Conservation (phyloP, 164 flowering plant species). For the Vitis labrusca region DNA sequence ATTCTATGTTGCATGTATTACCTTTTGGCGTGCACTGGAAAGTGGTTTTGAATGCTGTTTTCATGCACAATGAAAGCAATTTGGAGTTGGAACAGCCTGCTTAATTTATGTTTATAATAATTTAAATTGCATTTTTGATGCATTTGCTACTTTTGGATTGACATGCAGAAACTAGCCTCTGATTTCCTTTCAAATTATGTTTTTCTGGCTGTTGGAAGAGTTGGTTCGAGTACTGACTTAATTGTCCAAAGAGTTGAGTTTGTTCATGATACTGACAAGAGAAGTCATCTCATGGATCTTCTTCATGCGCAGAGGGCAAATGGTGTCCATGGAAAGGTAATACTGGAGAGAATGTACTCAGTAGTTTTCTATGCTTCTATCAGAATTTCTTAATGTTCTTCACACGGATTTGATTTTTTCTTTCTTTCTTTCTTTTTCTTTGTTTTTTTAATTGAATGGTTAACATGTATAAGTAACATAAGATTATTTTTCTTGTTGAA, state of each 20-base stretch:
- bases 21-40: not conserved
- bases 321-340: conserved; percentile 55
- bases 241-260: conserved; percentile 60
- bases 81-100: not conserved
- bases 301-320: conserved; percentile 54
- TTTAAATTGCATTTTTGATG: not conserved
- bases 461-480: no score
- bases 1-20: not conserved
- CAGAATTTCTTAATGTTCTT: no score
- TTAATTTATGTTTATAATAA: not conserved
- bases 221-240: conserved; percentile 68
- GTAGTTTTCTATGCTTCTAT: no score
- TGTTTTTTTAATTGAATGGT: no score
- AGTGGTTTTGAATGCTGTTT: not conserved
- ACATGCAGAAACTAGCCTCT: conserved; percentile 56
- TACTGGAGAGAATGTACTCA: not conserved
- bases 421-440: not conserved
- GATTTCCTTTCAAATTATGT: conserved; percentile 54
- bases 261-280: conserved; percentile 54
- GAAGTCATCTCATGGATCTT: conserved; percentile 64
- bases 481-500: not conserved
- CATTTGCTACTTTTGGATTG: conserved; percentile 3
- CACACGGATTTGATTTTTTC: not conserved
- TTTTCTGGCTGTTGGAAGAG: conserved; percentile 67
- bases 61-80: not conserved